Percentiles rank a stretch among this genome's conserved stretches.
Conservation (phyloP, 257 asterid genomes). For the Hygrophila difformis region DNA sequence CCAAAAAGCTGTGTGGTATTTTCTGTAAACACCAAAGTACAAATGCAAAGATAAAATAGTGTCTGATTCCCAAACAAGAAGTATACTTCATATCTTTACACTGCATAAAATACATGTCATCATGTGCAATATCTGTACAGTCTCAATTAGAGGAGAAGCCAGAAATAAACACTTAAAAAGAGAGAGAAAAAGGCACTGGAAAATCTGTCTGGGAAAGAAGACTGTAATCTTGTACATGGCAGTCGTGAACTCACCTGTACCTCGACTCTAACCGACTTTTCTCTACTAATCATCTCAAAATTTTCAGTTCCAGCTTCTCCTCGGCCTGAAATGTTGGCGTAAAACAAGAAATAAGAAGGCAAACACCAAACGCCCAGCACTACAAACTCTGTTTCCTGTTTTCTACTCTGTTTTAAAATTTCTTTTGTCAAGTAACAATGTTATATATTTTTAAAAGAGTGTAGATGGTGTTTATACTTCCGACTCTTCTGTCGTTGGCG, state of each 20-base stretch:
- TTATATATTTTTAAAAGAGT: conserved; percentile 75
- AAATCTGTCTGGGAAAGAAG: neutral
- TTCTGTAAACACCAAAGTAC: no score
- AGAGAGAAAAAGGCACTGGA: neutral
- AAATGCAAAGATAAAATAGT: no score
- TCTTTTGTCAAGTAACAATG: neutral
- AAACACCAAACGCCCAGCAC: conserved; percentile 25
- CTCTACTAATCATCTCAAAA: conserved; percentile 12
- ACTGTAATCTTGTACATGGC: conserved; percentile 10
- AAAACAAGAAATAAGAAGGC: conserved; percentile 27
- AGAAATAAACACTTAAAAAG: neutral
- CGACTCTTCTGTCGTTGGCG: conserved; percentile 87
- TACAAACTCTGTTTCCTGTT: conserved; percentile 7
- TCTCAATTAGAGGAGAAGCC: neutral
- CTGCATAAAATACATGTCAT: neutral
- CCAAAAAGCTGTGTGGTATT: no score
- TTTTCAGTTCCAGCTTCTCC: conserved; percentile 80
- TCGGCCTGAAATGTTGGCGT: conserved; percentile 68
- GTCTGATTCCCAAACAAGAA: no score
- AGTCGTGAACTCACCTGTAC: conserved; percentile 9
- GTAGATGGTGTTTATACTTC: conserved; percentile 78
- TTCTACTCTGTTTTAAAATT: no score
- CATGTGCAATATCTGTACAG: conserved; percentile 14
- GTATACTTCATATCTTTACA: no score
- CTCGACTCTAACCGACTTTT: conserved; percentile 19